Base-by-base conservation (phyloP, 441 rosid species). In the Isatis lusitanica region DNA sequence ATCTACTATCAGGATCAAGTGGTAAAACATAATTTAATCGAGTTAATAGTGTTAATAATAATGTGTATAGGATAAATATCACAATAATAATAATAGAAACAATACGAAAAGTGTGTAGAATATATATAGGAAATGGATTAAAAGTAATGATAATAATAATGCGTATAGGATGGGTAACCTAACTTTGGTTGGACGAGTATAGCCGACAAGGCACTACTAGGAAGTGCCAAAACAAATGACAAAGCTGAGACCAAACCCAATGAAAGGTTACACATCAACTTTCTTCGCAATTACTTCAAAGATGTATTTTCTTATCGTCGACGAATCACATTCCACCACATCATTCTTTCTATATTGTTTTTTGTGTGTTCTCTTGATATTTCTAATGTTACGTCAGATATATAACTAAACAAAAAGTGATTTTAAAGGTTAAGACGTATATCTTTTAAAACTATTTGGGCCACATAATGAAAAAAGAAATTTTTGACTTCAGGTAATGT, bases 171-270 rank as follows among this genome's bases (percentile, higher is more conserved):
- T 74, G 26, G 75, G 63, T 73, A 75, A 69, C 74, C 74, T 75
- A 75, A 69, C 24, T 62, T 61, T 62, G 39, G 65, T 75, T 68
- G 70, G 60, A 62, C 11, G 46, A 62, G 65, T 63, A 10, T 63
- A 75, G 88, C 93, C 93, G 93, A 90, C 98, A 89, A 79, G 26
- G 90, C 90, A 93, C 87, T 85, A 93, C 88, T 80, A 89, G 61
- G 76, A 58, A 39, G 57, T 59, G 71, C 64, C 70, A 64, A 61
- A 69, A 63, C 79, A 71, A 56, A 56, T 44, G 26, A n/a, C 70
- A 75, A 55, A 53, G 70, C 46, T 55, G 63, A 50, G 77, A 84
- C 88, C 77, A 55, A 55, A 55, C 39, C 63, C 84, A 88, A 83
- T 43, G 40, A 76, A 52, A 70, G 70, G 73, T 81, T 70, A 85